Conservation (phyloP, 306 rosid genomes). For the Trichosanthes cucumerina region DNA sequence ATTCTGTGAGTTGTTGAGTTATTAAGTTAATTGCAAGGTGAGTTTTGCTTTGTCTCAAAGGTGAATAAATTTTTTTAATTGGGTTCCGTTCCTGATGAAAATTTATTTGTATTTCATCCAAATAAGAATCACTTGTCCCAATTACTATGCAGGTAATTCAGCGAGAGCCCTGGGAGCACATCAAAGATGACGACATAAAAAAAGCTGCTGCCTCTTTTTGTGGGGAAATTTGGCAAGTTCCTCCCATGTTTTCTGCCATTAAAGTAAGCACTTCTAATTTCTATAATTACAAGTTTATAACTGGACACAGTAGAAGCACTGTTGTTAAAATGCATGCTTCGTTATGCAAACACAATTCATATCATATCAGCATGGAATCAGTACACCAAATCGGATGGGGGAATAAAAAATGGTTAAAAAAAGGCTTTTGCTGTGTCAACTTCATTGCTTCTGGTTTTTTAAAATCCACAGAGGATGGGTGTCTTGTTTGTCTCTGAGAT, state of each 20-base stretch:
- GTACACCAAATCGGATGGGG: background rate
- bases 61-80: background rate
- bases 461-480: too few species aligned
- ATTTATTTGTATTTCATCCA: background rate
- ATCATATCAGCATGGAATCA: background rate
- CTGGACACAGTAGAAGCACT: background rate
- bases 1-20: background rate
- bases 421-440: too few species aligned
- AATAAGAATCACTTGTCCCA: background rate
- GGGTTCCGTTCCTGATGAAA: background rate
- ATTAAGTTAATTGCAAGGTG: background rate
- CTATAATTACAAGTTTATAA: background rate
- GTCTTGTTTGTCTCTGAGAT: too few species aligned
- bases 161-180: constrained; percentile 99
- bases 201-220: constrained; percentile 57
- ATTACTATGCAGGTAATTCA: constrained; percentile 67
- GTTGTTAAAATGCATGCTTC: background rate
- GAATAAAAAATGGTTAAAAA: background rate
- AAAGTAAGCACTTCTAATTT: constrained; percentile 48
- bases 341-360: background rate
- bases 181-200: constrained; percentile 79
- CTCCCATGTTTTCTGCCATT: constrained; percentile 98
- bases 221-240: constrained; percentile 99
- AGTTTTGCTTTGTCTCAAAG: background rate
- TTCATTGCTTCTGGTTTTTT: too few species aligned